Evolutionary conservation across 1,284 basidiomycete species (phyloP).

Genomic region (Inonotus hispidus): DNA sequence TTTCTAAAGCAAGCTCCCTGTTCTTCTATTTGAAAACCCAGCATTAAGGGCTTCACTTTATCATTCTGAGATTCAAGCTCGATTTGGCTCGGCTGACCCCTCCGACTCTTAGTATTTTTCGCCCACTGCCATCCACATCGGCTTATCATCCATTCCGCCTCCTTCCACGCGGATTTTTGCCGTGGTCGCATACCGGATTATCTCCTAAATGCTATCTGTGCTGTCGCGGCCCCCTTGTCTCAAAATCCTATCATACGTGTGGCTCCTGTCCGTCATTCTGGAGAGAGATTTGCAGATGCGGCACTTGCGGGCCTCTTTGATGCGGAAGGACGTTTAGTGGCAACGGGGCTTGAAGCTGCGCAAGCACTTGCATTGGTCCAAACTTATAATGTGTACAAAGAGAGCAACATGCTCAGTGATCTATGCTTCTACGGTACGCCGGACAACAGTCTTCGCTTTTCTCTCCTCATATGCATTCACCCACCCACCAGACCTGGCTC

Average conservation of each 20-base stretch:
- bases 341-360: constrained; percentile 52
- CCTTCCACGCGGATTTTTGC: constrained; percentile 59
- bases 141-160: constrained; percentile 68
- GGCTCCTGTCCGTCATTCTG: constrained; percentile 55
- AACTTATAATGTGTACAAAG: constrained; percentile 35
- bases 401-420: constrained; percentile 31
- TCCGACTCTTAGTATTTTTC: constrained; percentile 58
- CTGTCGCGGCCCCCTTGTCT: constrained; percentile 68
- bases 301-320: constrained; percentile 68
- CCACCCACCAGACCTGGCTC: constrained; percentile 34
- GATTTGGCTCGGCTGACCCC: not conserved
- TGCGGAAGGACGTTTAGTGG: constrained; percentile 51
- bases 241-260: constrained; percentile 57
- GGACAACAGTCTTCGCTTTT: not conserved
- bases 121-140: constrained; percentile 72
- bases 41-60: not conserved
- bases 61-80: not conserved
- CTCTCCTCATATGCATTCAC: not conserved
- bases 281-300: constrained; percentile 63
- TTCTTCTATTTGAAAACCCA: not conserved
- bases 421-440: constrained; percentile 32
- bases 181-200: constrained; percentile 60
- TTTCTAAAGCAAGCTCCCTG: not conserved
- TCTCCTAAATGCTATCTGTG: constrained; percentile 66
- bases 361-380: constrained; percentile 70